Evolutionary conservation across 139 green algal genomes (phyloP), one percentile per base, ranked within the genome.

Genomic region (Coelastrella sp.): DNA sequence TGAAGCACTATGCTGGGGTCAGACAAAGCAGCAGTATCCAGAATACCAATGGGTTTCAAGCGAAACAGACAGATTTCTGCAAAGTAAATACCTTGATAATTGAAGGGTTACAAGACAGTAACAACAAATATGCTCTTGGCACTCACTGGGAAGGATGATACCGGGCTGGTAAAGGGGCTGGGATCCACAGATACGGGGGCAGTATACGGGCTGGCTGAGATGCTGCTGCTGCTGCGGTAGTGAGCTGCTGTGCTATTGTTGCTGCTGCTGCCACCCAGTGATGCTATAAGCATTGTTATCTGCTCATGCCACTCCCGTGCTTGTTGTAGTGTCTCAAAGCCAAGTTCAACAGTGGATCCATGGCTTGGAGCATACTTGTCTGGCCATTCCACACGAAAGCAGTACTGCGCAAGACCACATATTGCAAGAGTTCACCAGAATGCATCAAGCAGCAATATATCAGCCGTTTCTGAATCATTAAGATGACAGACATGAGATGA

Each of bases 381-480:
- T 17, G 79, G 62, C 79, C 79, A 85, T 53, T 85, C 79, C 60
- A 85, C 62, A 32, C 62, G 62, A 34, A 85, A 85, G 41, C 79
- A 85, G 63, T 85, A 85, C 79, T 85, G 63, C 60, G 38, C 2
- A 8, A 5, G 34, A 38, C 37, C 27, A 57, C 27, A 30, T 19
- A 71, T n/a, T 41, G 23, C 2, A 71, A n/a, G n/a, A n/a, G n/a
- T n/a, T n/a, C n/a, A n/a, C n/a, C n/a, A n/a, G n/a, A n/a, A n/a
- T n/a, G n/a, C n/a, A n/a, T n/a, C n/a, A n/a, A n/a, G n/a, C n/a
- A n/a, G n/a, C n/a, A n/a, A n/a, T n/a, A n/a, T n/a, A n/a, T n/a
- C n/a, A n/a, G n/a, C n/a, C n/a, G n/a, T n/a, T n/a, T n/a, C n/a
- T n/a, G n/a, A n/a, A n/a, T n/a, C n/a, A n/a, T n/a, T n/a, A n/a